A percentile compares a stretch with the other conserved stretches of the same genome.
Evolutionary conservation across 202 grass and related monocot genomes (phyloP).

Genomic region (Schoenoplectus triqueter): DNA sequence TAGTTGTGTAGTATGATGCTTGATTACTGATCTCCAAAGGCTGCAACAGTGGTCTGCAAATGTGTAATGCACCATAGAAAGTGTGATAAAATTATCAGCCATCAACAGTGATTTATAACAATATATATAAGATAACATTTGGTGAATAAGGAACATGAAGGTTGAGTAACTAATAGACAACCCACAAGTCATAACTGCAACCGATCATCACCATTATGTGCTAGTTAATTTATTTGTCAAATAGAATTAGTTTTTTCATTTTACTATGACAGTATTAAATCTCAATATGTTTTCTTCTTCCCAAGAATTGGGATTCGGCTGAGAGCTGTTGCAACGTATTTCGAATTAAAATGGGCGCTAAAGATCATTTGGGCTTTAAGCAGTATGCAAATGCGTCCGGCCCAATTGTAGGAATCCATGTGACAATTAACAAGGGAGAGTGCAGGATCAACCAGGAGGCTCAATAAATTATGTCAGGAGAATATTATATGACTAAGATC

Average conservation of each 20-base stretch:
- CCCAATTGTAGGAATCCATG: too few species aligned
- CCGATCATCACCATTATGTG: not conserved
- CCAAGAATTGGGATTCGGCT: not conserved
- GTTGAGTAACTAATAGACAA: not conserved
- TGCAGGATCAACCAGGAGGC: too few species aligned
- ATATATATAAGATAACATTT: not conserved
- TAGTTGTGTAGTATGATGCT: too few species aligned
- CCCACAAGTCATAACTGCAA: not conserved
- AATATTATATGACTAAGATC: too few species aligned
- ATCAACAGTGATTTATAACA: not conserved
- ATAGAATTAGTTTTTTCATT: not conserved
- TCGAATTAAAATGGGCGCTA: too few species aligned
- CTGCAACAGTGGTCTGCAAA: not conserved
- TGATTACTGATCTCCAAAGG: too few species aligned
- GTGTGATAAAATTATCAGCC: not conserved
- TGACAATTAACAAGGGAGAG: too few species aligned
- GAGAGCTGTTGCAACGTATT: too few species aligned
- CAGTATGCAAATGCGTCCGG: too few species aligned
- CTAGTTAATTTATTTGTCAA: not conserved
- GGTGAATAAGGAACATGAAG: not conserved
- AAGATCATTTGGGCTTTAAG: too few species aligned
- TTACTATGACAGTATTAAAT: not conserved
- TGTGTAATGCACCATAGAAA: not conserved
- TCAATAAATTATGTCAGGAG: too few species aligned
- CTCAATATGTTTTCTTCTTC: not conserved